Conservation (phyloP, 306 rosid genomes). For the Prunus fruticosa region DNA sequence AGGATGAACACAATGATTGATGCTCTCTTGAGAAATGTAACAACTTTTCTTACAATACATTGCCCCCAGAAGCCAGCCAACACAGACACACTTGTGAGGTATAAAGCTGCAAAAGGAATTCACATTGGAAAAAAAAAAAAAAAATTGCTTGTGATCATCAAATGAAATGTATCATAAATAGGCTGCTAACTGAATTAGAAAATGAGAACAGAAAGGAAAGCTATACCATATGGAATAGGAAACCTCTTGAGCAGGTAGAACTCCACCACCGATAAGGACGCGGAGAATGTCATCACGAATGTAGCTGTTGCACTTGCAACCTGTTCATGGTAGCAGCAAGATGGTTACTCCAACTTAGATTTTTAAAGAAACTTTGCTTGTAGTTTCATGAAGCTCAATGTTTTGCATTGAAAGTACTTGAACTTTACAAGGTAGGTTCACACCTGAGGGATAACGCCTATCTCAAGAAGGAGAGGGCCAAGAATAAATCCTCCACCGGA, state of each 20-base stretch:
- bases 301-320: conserved; percentile 96
- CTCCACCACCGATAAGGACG: conserved; percentile 79
- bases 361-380: not conserved
- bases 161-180: not conserved
- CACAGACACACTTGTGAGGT: conserved; percentile 57
- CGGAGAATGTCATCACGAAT: conserved; percentile 86
- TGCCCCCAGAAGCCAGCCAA: conserved; percentile 93
- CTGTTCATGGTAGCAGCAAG: conserved; percentile 25
- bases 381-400: not conserved
- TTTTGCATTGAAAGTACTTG: too few relatives aligned
- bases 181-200: not conserved
- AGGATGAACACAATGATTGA: conserved; percentile 83
- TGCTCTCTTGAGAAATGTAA: conserved; percentile 56
- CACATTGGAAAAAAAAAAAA: not conserved
- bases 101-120: conserved; percentile 53
- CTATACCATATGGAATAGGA: conserved; percentile 79
- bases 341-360: not conserved
- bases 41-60: conserved; percentile 53
- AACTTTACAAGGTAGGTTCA: not conserved
- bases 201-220: not conserved
- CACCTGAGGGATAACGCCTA: conserved; percentile 94
- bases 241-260: conserved; percentile 84
- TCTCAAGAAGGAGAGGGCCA: conserved; percentile 87
- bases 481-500: conserved; percentile 89
- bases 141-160: too few relatives aligned